A percentile compares a stretch with the other conserved stretches of the same genome.
Evolutionary conservation across 2,329 filamentous ascomycete species (phyloP).

Genomic region (Pyrenophora tritici-repentis): DNA sequence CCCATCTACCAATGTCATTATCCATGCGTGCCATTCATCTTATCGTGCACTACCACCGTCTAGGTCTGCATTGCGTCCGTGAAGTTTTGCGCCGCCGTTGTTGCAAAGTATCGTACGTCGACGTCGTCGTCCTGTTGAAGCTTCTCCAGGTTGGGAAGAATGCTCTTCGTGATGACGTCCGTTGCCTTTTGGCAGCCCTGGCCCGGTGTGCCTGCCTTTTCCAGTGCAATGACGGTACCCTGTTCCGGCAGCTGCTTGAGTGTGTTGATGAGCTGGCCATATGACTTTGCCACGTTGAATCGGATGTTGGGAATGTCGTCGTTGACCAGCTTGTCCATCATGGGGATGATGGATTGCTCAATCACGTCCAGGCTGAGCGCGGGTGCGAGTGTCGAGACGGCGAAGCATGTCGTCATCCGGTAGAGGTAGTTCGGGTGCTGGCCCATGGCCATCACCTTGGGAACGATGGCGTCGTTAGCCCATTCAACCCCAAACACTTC

Average conservation of each 20-base stretch:
- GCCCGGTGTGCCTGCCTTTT: constrained; percentile 71
- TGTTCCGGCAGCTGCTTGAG: constrained; percentile 87
- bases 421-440: constrained; percentile 98
- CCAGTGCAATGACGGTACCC: constrained; percentile 81
- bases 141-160: constrained; percentile 90
- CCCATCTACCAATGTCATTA: constrained; percentile 30
- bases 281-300: constrained; percentile 99
- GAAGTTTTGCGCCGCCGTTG: constrained; percentile 72
- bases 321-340: constrained; percentile 89
- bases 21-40: constrained; percentile 35
- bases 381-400: constrained; percentile 89
- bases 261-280: constrained; percentile 86
- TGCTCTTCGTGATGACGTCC: constrained; percentile 81
- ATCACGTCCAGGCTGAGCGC: constrained; percentile 95
- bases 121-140: constrained; percentile 97
- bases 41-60: constrained; percentile 18
- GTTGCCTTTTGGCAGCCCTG: constrained; percentile 70
- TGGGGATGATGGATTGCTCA: constrained; percentile 88
- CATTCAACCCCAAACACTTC: constrained; percentile 98
- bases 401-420: constrained; percentile 99
- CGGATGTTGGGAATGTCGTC: constrained; percentile 99
- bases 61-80: constrained; percentile 50
- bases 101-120: constrained; percentile 97
- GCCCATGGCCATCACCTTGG: constrained; percentile 98
- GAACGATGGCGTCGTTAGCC: constrained; percentile 96